Base-by-base conservation (phyloP, 768 basidiomycete genomes). In the Podaxis sp. region DNA sequence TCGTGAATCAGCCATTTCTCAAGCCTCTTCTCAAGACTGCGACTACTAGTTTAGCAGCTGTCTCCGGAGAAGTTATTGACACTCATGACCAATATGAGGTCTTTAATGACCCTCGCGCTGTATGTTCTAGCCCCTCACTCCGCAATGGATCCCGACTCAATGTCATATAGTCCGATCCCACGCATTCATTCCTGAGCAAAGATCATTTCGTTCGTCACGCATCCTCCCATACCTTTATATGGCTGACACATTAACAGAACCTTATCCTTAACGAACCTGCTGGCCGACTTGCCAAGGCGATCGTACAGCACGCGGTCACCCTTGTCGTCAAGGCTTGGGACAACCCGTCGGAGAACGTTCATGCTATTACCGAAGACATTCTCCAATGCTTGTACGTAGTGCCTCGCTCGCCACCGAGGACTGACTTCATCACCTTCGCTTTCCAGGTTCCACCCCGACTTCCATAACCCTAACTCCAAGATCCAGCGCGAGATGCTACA, bases 141-240 rank as follows among this genome's bases (percentile, higher is more conserved):
- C 55, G 17, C 52, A 50, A 6, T 27, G 4, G 38, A 46, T 53
- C 54, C 27, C 25, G 15, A 36, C 54, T 69, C n/a, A 65, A 24
- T 52, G 50, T 2, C 25, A 17, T 33, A 1, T 67, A 91, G 86
- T 90, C 88, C 37, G 93, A 95, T 70, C 93, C 93, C 2, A 95
- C 92, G 2, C 92, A 94, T 71, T 93, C 91, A 2, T 91, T 92
- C 79, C 73, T 94, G 73, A 92, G 90, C 71, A 94, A 94, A 76
- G 92, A 94, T 70, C 91, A 94, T 68, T 93, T 93, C 67, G 90
- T 90, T 66, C 68, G 88, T 80, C 7, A 24, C 3, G 36, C n/a
- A 22, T 25, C 17, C 41, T 37, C 51, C 43, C 46, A 13, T 1
- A n/a, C 11, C 13, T 29, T 11, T 47, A 52, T 59, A 52, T n/a